These are phyloP conservation scores for Hirsutella minnesotensis DNA, from an alignment of 2,329 filamentous ascomycete genomes.

Conservation along the genomic window DNA sequence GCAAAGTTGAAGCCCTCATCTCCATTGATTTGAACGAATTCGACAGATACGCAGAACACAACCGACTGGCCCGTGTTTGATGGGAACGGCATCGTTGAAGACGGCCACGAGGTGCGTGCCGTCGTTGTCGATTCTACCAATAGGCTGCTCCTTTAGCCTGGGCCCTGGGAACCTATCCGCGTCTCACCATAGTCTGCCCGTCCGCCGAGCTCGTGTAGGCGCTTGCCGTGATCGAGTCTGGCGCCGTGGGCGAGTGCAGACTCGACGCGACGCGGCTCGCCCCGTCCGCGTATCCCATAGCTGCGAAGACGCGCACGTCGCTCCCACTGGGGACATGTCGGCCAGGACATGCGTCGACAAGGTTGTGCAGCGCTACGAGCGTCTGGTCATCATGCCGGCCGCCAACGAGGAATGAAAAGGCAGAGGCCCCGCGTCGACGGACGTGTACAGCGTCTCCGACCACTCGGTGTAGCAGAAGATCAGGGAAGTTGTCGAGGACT, in stretches of 20 bases:
- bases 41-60: no score
- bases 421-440: neutral
- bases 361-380: conserved; percentile 11
- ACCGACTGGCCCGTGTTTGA: conserved; percentile 19
- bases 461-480: neutral
- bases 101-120: conserved; percentile 29
- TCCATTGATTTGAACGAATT: no score
- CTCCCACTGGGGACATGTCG: conserved; percentile 25
- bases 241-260: conserved; percentile 20
- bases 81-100: conserved; percentile 28
- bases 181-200: conserved; percentile 30
- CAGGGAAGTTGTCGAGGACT: neutral
- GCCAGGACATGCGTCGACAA: conserved; percentile 19
- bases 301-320: conserved; percentile 27
- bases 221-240: conserved; percentile 30
- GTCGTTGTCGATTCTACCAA: conserved; percentile 26
- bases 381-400: neutral
- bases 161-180: conserved; percentile 26
- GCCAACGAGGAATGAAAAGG: neutral
- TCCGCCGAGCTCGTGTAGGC: conserved; percentile 33
- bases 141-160: conserved; percentile 23
- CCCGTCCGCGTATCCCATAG: conserved; percentile 36
- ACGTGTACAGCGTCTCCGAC: neutral
- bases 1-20: no score
- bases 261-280: conserved; percentile 30